Evolutionary conservation across 768 basidiomycete genomes (phyloP), one percentile per base, ranked within the genome.

Genomic region (Gymnopilus junonius): DNA sequence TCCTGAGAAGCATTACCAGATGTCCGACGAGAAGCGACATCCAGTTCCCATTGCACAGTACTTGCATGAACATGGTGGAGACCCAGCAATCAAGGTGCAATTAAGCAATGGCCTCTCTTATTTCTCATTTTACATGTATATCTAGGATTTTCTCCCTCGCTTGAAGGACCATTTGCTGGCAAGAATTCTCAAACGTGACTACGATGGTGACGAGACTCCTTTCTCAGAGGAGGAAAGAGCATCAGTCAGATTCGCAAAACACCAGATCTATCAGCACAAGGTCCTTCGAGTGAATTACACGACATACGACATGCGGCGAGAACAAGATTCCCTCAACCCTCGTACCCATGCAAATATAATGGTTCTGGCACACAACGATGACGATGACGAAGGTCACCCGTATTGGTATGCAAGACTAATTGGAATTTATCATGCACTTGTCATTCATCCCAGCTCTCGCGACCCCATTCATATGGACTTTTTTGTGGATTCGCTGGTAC

Each of bases 241-340:
- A 69, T 75, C 3, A n/a, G n/a, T 5, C 63, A 45, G 11, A 11
- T 74, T 21, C 43, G 67, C 11, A 71, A 75, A 55, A 60, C 43
- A 74, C 59, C 63, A 40, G 35, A 70, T 78, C 27, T 81, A 67
- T 51, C 59, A 29, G 5, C 73, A 78, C 56, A 74, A 74, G 29
- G 65, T 71, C 3, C 15, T 81, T 1, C 75, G 73, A 0, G 56
- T 83, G 55, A 69, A 82, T 65, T 83, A 79, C 56, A 82, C 81
- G 0, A 79, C 79, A 0, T 85, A 84, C 63, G 77, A 85, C 61
- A 55, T 81, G 11, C 73, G 77, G 2, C 74, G 77, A 1, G 65
- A 66, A 4, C 79, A 82, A 60, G 83, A 86, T 57, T 64, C 69
- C 0, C 68, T 85, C 55, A 82, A 83, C 45, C 75, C 77, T 8